phyloP scores from a whole-genome alignment of 352 stramenopile species.

The Globisporangium cederbergense region DNA sequence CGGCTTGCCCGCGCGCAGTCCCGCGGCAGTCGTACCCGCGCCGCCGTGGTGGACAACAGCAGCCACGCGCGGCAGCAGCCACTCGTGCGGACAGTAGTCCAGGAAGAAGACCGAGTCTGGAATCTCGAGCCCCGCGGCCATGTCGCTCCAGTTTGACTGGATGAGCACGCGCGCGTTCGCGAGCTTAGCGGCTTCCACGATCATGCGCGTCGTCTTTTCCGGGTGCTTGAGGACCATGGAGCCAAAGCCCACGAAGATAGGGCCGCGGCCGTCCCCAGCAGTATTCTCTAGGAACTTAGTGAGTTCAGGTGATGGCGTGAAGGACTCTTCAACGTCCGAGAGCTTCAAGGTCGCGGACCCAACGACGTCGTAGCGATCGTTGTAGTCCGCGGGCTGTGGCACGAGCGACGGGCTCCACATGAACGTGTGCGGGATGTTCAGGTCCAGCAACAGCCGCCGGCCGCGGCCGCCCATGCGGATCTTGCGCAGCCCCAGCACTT shows the following conservation, averaged over 20 bases:
- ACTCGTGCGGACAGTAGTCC: slow-evolving; percentile 84
- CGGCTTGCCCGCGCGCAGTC: slow-evolving; percentile 87
- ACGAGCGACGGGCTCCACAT: slow-evolving; percentile 62
- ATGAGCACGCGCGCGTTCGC: slow-evolving; percentile 83
- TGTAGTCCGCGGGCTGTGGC: slow-evolving; percentile 61
- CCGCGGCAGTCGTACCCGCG: slow-evolving; percentile 87
- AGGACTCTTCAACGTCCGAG: slow-evolving; percentile 17
- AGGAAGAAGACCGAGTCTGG: slow-evolving; percentile 65
- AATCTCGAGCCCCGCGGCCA: slow-evolving; percentile 42
- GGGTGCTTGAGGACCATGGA: slow-evolving; percentile 90
- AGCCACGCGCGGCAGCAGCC: slow-evolving; percentile 86
- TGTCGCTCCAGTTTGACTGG: slow-evolving; percentile 88
- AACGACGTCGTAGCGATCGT: slow-evolving; percentile 19
- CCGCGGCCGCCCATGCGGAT: slow-evolving; percentile 29
- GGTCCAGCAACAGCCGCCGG: slow-evolving; percentile 33
- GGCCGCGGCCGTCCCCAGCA: slow-evolving; percentile 23
- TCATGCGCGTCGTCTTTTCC: slow-evolving; percentile 69
- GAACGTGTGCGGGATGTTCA: slow-evolving; percentile 60
- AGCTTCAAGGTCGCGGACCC: slow-evolving; percentile 14
- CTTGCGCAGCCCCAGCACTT: slow-evolving; percentile 37
- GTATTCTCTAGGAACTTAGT: slow-evolving; percentile 51
- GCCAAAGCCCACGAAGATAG: slow-evolving; percentile 94
- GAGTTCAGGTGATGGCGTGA: slow-evolving; percentile 53
- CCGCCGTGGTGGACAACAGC: slow-evolving; percentile 83
- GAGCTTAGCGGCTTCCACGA: slow-evolving; percentile 68